Base-by-base conservation (phyloP, 768 basidiomycete genomes). In the Suillus discolor region DNA sequence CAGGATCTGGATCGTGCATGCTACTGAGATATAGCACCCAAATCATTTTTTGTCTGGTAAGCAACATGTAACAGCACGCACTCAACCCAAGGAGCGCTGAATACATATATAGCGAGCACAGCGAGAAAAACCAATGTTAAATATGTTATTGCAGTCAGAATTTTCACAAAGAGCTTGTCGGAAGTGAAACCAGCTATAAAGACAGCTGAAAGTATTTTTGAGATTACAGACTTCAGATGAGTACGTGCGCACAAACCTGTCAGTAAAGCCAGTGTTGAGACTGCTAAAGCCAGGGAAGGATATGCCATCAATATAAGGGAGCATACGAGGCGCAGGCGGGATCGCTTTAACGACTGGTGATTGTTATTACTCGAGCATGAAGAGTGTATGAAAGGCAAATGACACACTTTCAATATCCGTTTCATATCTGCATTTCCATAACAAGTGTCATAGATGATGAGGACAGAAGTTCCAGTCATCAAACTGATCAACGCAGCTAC, bases 391-490 rank as follows among this genome's bases (percentile, higher is more conserved):
- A 55, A 28, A 34, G 53, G 31, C 18, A 34, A 34, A 34, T 34
- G 31, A 55, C 54, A 12, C 20, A 55, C 54, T 13, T 13, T 20
- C 54, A 34, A n/a, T 20, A 55, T 34, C 5, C 20, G 18, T 55
- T 55, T 55, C 54, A 34, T 34, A 34, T 55, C 54, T 31, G 28
- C 6, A 34, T 20, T 20, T 34, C 18, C 54, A 55, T 55, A 55
- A 20, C 54, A 55, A n/a, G 31, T 55, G 6, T 55, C 54, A 13
- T 55, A 55, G 31, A 55, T n/a, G 31, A 55, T 55, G 20, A 55
- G 54, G 20, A 55, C 54, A 55, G 54, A 55, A 20, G 54, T 55
- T n/a, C 31, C 54, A 13, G 18, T 34, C 54, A 55, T 55, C 54
- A 34, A 55, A 55, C 54, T 55, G 11, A 55, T 34, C 11, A 55